These are phyloP conservation scores for Clonostachys solani DNA, from an alignment of 2,329 filamentous ascomycete species.

Conservation along the genomic window DNA sequence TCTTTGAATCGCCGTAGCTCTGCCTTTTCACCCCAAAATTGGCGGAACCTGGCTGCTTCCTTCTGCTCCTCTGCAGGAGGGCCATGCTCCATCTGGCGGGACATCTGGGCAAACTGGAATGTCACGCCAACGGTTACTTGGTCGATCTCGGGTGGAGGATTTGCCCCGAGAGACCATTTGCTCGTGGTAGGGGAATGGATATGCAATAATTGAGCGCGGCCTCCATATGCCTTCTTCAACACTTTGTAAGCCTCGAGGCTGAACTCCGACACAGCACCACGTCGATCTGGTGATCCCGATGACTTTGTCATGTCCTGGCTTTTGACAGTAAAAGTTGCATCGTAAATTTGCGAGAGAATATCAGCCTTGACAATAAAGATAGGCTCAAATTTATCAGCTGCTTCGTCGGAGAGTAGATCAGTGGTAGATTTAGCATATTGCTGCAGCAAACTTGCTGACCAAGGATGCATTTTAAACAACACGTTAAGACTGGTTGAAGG, in stretches of 20 bases:
- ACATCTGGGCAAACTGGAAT: conserved; percentile 68
- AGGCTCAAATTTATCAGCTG: conserved; percentile 76
- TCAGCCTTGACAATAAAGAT: conserved; percentile 70
- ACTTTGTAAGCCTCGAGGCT: conserved; percentile 57
- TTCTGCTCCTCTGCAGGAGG: conserved; percentile 82
- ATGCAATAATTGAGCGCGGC: conserved; percentile 68
- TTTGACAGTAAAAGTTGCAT: conserved; percentile 35
- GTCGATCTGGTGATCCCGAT: conserved; percentile 28
- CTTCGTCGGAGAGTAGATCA: conserved; percentile 67
- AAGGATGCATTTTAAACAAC: conserved; percentile 84
- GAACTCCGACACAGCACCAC: conserved; percentile 37
- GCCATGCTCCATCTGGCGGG: conserved; percentile 80
- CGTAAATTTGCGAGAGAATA: conserved; percentile 50
- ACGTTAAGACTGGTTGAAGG: conserved; percentile 71
- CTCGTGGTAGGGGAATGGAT: conserved; percentile 35
- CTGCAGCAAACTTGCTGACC: conserved; percentile 72
- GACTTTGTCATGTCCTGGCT: conserved; percentile 18
- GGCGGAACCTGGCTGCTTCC: conserved; percentile 75
- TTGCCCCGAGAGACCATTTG: conserved; percentile 19
- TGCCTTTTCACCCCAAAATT: conserved; percentile 92
- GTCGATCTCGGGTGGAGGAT: conserved; percentile 13
- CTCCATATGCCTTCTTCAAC: conserved; percentile 67
- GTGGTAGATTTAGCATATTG: conserved; percentile 73
- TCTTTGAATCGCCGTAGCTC: conserved; percentile 94
- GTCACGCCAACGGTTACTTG: conserved; percentile 62